Evolutionary conservation across 2,329 filamentous ascomycete genomes (phyloP), one percentile per base, ranked within the genome.

Genomic region (Aspergillus terreus): DNA sequence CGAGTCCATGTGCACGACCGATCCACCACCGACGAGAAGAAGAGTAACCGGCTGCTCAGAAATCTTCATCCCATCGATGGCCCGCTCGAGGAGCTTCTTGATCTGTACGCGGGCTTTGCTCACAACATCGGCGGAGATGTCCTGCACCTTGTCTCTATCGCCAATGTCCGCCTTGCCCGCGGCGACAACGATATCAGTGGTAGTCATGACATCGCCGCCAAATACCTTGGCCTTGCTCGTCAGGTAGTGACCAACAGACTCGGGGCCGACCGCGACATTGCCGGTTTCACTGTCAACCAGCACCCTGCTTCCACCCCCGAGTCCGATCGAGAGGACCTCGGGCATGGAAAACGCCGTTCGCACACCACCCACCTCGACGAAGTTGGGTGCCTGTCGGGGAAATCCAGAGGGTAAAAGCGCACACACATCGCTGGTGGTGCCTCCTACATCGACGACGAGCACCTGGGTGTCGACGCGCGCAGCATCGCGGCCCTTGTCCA

Each of bases 341-440:
- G 82, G 76, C 76, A 83, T 74, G 19, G 79, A 74, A 54, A 83
- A 85, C 14, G 82, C 82, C 40, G 81, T 83, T 12, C 81, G 71
- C 0, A 85, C 81, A 1, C 82, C 81, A 2, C 77, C 80, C 4
- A 85, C 72, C 50, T 82, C 78, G 7, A 80, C 79, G 48, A 80
- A 84, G 0, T 78, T 79, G 0, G 81, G 76, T 4, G 82, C 81
- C 55, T 84, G 81, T 17, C 82, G 74, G 0, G 82, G 82, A 44
- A 84, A 84, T 0, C 82, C 82, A 2, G 78, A 82, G 0, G 80
- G 76, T 1, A 83, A 69, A 2, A 85, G 64, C 0, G 81, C 73
- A 21, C 82, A 81, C 7, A 84, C 78, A 62, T 85, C 82, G 2
- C 81, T 81, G 0, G 82, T 85, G 0, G 82, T 85, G 10, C 82